These are phyloP conservation scores for Monilinia vaccinii-corymbosi DNA, from an alignment of 2,329 filamentous ascomycete genomes.

Conservation along the genomic window DNA sequence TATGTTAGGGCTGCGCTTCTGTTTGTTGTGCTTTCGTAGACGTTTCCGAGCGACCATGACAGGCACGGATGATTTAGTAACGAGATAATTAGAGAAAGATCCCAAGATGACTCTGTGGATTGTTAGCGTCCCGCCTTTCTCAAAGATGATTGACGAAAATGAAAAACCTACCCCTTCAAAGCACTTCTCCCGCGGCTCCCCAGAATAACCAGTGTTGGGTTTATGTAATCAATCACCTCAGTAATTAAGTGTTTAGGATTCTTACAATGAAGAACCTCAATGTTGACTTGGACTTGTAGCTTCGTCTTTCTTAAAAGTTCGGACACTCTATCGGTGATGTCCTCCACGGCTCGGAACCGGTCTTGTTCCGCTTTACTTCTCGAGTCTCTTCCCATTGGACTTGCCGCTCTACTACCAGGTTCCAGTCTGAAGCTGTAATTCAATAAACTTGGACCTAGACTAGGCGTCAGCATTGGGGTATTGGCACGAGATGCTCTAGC, in stretches of 20 bases:
- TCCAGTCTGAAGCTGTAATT: constrained; percentile 19
- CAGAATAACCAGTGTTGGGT: constrained; percentile 85
- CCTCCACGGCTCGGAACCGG: constrained; percentile 68
- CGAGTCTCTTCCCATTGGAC: constrained; percentile 34
- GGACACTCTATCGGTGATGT: constrained; percentile 78
- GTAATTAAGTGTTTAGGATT: constrained; percentile 93
- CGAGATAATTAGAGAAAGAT: constrained; percentile 94
- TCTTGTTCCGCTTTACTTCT: constrained; percentile 63
- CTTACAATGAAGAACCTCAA: constrained; percentile 98
- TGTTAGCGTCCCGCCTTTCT: constrained; percentile 19
- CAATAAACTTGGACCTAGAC: constrained; percentile 18
- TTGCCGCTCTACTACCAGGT: constrained; percentile 20
- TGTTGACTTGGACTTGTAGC: constrained; percentile 83
- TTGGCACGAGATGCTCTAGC: constrained; percentile 11
- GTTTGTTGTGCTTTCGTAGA: constrained; percentile 77
- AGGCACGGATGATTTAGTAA: constrained; percentile 91
- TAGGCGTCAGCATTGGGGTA: constrained; percentile 20
- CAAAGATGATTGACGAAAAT: constrained; percentile 7
- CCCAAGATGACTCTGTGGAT: constrained; percentile 72
- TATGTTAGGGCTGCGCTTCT: constrained; percentile 54
- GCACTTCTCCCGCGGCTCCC: constrained; percentile 86
- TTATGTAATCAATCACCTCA: constrained; percentile 90
- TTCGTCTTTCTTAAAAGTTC: constrained; percentile 81
- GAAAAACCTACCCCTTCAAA: constrained; percentile 68
- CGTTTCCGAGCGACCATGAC: constrained; percentile 97